These are phyloP conservation scores for Suillus clintonianus DNA, from an alignment of 768 basidiomycete genomes.

Conservation along the genomic window DNA sequence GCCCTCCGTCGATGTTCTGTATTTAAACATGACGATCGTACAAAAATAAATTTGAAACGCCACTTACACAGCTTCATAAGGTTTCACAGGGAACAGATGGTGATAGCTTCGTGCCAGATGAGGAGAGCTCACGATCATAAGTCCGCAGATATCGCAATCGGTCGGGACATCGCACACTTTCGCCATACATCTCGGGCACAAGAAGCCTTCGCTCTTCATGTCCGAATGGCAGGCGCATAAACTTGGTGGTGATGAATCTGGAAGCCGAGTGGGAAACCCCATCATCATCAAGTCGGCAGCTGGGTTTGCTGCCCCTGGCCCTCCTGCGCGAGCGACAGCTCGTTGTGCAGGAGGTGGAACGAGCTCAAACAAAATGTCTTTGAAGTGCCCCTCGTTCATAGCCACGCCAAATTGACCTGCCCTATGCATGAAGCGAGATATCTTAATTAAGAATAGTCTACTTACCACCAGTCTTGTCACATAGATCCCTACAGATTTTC, in stretches of 20 bases:
- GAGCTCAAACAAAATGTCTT: conserved; percentile 92
- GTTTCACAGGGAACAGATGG: conserved; percentile 92
- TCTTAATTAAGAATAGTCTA: conserved; percentile 5
- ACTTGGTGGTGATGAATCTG: conserved; percentile 78
- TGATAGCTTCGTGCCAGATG: conserved; percentile 96
- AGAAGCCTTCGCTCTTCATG: conserved; percentile 89
- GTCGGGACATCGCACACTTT: conserved; percentile 98
- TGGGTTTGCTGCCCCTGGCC: conserved; percentile 51
- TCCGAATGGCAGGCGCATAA: conserved; percentile 94
- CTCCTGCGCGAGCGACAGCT: conserved; percentile 48
- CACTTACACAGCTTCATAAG: conserved; percentile 80
- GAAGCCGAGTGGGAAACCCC: conserved; percentile 95
- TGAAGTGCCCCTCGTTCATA: conserved; percentile 96
- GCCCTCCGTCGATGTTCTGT: conserved; percentile 44
- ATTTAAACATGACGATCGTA: conserved; percentile 1
- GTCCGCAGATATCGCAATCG: conserved; percentile 94
- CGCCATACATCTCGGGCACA: conserved; percentile 90
- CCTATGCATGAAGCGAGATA: conserved; percentile 8
- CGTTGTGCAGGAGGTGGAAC: conserved; percentile 92
- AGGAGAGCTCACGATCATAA: conserved; percentile 98
- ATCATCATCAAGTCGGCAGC: conserved; percentile 97
- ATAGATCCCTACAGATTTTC: conserved; percentile 93
- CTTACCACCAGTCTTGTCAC: conserved; percentile 88
- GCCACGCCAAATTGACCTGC: conserved; percentile 92
- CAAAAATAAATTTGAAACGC: conserved; percentile 2